A percentile compares a stretch with the other conserved stretches of the same genome.
Conservation (phyloP, 2,329 filamentous ascomycete genomes). For the Alternaria tenuissima region DNA sequence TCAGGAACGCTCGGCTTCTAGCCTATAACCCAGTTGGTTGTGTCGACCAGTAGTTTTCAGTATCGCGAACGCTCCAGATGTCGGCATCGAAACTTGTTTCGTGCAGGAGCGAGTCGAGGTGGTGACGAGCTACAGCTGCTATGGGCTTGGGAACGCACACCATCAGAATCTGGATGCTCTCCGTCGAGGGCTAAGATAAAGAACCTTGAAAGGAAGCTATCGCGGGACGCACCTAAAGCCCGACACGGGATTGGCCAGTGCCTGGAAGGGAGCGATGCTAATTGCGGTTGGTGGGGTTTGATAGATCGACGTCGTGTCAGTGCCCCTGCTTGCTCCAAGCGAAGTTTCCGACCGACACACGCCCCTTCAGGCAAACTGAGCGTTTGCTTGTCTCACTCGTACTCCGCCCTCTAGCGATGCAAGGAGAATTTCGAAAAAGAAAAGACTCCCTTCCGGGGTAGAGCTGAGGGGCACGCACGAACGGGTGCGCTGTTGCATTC, state of each 20-base stretch:
- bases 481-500: constrained; percentile 16
- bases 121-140: background rate
- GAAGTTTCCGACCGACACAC: constrained; percentile 32
- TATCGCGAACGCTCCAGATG: constrained; percentile 3
- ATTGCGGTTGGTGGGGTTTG: constrained; percentile 27
- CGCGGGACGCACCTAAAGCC: constrained; percentile 42
- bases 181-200: constrained; percentile 23
- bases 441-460: background rate
- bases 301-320: constrained; percentile 42
- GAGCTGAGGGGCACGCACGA: constrained; percentile 8
- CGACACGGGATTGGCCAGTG: constrained; percentile 40
- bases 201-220: constrained; percentile 31
- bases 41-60: background rate
- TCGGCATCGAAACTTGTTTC: constrained; percentile 4
- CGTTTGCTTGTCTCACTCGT: constrained; percentile 34
- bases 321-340: constrained; percentile 26
- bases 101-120: constrained; percentile 5
- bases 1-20: constrained; percentile 24
- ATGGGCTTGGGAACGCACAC: constrained; percentile 13
- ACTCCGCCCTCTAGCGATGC: constrained; percentile 23
- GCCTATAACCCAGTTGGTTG: constrained; percentile 3
- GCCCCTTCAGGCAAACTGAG: constrained; percentile 19
- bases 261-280: constrained; percentile 26
- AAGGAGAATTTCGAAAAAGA: constrained; percentile 16
- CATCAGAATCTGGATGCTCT: constrained; percentile 12